phyloP scores from a whole-genome alignment of 139 green algal genomes.

The Chlorella sp. region DNA sequence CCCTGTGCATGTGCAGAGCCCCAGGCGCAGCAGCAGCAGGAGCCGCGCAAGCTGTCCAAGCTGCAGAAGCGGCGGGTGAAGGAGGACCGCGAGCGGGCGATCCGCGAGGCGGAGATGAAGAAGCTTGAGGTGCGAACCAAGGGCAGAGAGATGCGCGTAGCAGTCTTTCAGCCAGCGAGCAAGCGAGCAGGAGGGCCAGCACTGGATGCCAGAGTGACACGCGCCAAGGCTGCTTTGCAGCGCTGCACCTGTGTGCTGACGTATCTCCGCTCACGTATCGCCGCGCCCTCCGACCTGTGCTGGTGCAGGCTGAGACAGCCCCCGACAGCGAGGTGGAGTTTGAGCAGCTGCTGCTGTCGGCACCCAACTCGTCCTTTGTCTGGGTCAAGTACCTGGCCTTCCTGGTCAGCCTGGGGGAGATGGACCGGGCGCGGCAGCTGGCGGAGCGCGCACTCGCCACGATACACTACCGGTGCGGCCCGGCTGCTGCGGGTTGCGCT shows the following conservation, averaged over 20 bases:
- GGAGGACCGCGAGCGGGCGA: constrained; percentile 63
- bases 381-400: constrained; percentile 98
- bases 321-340: constrained; percentile 81
- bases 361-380: constrained; percentile 82
- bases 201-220: too few relatives aligned
- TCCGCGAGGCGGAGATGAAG: constrained; percentile 67
- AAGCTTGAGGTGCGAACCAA: constrained; percentile 43
- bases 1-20: not conserved
- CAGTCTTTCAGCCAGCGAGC: too few relatives aligned
- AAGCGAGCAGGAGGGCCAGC: too few relatives aligned
- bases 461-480: constrained; percentile 83
- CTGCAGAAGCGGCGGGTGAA: constrained; percentile 66
- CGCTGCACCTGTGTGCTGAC: not conserved
- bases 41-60: constrained; percentile 58
- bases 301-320: constrained; percentile 16
- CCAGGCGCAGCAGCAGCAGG: constrained; percentile 13
- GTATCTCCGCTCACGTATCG: too few relatives aligned
- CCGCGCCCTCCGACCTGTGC: too few relatives aligned
- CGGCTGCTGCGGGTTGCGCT: too few relatives aligned
- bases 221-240: not conserved
- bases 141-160: too few relatives aligned
- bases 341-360: constrained; percentile 83
- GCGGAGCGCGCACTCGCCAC: constrained; percentile 89
- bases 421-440: constrained; percentile 76
- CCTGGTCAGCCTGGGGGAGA: constrained; percentile 83